Evolutionary conservation across 2,329 filamentous ascomycete species (phyloP), one percentile per base, ranked within the genome.

Genomic region (Cadophora malorum): DNA sequence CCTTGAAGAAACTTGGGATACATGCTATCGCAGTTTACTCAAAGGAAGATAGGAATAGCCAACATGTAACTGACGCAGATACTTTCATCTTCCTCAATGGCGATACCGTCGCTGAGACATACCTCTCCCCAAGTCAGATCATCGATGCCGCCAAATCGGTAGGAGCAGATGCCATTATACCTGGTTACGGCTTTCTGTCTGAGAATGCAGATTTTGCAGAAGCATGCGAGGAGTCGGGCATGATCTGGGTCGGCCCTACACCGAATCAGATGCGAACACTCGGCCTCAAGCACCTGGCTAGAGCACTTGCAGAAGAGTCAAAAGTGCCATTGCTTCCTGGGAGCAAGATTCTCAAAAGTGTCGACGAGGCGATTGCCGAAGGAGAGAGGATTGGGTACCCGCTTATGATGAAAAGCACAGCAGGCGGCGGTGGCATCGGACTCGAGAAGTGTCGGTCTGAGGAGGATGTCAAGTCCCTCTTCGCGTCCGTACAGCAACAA

Each of bases 161-260:
- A 70, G 68, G 77, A 0, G 84, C 88, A 35, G 82, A 90, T 67
- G 88, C 86, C 4, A 82, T 91, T n/a, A 87, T 89, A 52, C 88
- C 89, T 0, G 88, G 89, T 0, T 91, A 91, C 78, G 89, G 89
- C 0, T 91, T 90, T 69, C 77, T 91, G 0, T 85, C 85, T 0
- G 88, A 91, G 67, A 89, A 90, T 73, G 82, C 86, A 3, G 82
- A 85, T 9, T 91, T 91, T 73, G 88, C 88, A 0, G 76, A 80
- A 23, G 78, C 80, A 0, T 85, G 88, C 0, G 77, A 81, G 25
- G 78, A 82, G 9, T 0, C 21, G 76, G 0, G n/a, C 8, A 19
- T 66, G 21, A 33, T 66, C 23, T 66, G 64, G 64, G 49, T 66
- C 19, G 58, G 64, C 7, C 64, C 64, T 9, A 66, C 64, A 23